A percentile compares a stretch with the other conserved stretches of the same genome.
Conservation (phyloP, 176 grass and related monocot genomes). For the Dendrocalamus sinicus region DNA sequence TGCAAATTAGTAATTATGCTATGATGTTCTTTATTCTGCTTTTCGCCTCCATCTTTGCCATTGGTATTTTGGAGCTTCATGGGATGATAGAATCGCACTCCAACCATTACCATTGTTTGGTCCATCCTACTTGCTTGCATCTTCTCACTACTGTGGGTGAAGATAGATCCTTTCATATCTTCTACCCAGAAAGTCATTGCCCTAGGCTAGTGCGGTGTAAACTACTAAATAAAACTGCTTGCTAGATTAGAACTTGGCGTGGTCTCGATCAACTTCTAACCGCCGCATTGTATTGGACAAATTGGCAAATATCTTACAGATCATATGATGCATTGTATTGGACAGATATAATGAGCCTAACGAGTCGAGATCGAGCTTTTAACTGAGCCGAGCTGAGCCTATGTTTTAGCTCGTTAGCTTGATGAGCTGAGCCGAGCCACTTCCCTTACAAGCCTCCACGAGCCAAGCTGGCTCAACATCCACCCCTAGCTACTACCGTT, state of each 20-base stretch:
- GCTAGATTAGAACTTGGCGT: slow-evolving; percentile 19
- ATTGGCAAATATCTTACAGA: too few species aligned
- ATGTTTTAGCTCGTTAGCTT: too few species aligned
- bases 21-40: slow-evolving; percentile 73
- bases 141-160: slow-evolving; percentile 85
- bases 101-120: slow-evolving; percentile 83
- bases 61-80: slow-evolving; percentile 74
- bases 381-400: too few species aligned
- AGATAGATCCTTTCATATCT: slow-evolving; percentile 74
- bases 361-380: too few species aligned
- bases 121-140: slow-evolving; percentile 85
- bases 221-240: slow-evolving; percentile 49
- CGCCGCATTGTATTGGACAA: too few species aligned
- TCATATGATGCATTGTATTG: too few species aligned
- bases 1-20: slow-evolving; percentile 83
- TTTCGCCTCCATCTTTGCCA: slow-evolving; percentile 73
- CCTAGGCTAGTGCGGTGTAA: slow-evolving; percentile 65
- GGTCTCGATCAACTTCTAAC: not conserved
- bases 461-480: too few species aligned
- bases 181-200: slow-evolving; percentile 49
- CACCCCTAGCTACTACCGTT: too few species aligned
- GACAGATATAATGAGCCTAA: too few species aligned
- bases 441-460: too few species aligned
- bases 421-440: too few species aligned
- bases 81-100: slow-evolving; percentile 71